phyloP scores from a whole-genome alignment of 768 basidiomycete species.

The Boletus vinaceobasis region DNA sequence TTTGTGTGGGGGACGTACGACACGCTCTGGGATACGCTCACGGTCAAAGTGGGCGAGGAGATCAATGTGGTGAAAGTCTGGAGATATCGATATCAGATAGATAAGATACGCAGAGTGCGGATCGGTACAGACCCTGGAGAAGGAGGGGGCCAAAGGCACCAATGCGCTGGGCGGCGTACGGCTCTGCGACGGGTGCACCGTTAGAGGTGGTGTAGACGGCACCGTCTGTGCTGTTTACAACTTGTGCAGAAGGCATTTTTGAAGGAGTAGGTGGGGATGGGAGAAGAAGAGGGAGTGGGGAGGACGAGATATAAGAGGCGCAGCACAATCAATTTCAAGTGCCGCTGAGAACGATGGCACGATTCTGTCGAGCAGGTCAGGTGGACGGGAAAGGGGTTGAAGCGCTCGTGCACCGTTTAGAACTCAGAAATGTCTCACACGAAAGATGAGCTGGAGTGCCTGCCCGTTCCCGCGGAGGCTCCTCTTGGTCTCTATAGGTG shows the following conservation, averaged over 20 bases:
- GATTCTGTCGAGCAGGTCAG: conserved; percentile 7
- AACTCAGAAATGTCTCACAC: conserved; percentile 15
- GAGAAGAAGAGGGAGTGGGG: background rate
- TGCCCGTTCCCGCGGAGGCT: background rate
- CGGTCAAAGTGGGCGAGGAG: conserved; percentile 89
- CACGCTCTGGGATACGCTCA: conserved; percentile 95
- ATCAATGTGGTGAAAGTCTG: conserved; percentile 88
- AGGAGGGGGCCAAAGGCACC: conserved; percentile 80
- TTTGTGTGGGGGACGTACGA: conserved; percentile 44
- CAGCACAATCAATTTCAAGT: conserved; percentile 19
- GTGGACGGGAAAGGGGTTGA: conserved; percentile 5
- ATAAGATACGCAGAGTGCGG: background rate
- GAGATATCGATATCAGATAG: conserved; percentile 13
- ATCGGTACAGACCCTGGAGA: conserved; percentile 64
- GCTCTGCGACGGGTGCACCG: conserved; percentile 72
- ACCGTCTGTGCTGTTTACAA: conserved; percentile 50
- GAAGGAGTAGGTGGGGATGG: background rate
- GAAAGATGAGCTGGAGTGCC: background rate
- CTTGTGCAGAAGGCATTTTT: conserved; percentile 65
- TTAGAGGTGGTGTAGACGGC: conserved; percentile 82
- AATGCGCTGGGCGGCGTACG: conserved; percentile 75
- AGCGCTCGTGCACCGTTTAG: background rate
- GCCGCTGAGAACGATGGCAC: conserved; percentile 21
- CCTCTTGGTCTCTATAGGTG: background rate
- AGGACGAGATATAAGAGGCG: conserved; percentile 11